These are phyloP conservation scores for Suhomyces chickasaworum DNA, from an alignment of 1,139 yeast genomes.

Conservation along the genomic window DNA sequence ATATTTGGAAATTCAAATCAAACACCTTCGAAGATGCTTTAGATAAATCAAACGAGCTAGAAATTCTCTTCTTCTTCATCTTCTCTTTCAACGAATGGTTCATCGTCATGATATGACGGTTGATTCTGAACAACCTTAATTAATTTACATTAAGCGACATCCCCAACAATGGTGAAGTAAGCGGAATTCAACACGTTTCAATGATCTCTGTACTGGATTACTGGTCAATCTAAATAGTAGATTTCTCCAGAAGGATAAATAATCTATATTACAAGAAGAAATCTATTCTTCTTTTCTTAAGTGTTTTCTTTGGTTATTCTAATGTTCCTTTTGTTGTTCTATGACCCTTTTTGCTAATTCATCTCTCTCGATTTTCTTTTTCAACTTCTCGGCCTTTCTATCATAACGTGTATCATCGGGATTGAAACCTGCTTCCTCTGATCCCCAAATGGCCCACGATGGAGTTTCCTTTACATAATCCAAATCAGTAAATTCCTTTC, in stretches of 20 bases:
- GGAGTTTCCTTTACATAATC: conserved; percentile 85
- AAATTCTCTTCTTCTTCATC: no score
- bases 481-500: conserved; percentile 68
- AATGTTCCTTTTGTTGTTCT: conserved; percentile 3
- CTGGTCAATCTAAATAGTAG: not conserved
- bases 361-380: conserved; percentile 48
- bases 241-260: not conserved
- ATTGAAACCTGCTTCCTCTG: conserved; percentile 82
- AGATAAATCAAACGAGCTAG: no score
- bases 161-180: no score
- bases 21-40: no score
- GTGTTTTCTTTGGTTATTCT: no score
- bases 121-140: no score
- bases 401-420: conserved; percentile 77
- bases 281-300: no score
- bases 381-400: conserved; percentile 65
- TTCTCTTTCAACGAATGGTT: no score
- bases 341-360: conserved; percentile 16
- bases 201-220: not conserved
- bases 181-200: no score
- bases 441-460: conserved; percentile 89
- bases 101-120: no score
- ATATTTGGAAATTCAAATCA: no score
- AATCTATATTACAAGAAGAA: not conserved
- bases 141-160: no score